These are phyloP conservation scores for Helminthosporium solani DNA, from an alignment of 2,329 filamentous ascomycete genomes.

Conservation along the genomic window DNA sequence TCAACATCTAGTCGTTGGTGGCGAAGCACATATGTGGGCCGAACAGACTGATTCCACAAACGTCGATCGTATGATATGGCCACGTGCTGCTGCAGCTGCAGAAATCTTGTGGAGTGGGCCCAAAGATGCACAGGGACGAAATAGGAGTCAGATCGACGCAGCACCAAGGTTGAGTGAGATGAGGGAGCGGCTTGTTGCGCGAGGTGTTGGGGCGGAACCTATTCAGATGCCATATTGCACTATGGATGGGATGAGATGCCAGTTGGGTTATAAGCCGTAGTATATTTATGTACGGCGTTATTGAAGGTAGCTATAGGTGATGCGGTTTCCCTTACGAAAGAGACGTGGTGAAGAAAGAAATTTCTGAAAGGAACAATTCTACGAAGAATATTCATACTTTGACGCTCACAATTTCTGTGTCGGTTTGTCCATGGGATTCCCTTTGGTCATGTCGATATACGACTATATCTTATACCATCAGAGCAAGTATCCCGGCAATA, in stretches of 20 bases:
- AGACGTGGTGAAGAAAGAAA: too few relatives aligned
- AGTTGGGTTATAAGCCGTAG: slow-evolving; percentile 1
- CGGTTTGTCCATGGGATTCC: too few relatives aligned
- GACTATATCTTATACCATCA: slow-evolving; percentile 7
- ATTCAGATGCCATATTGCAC: slow-evolving; percentile 74
- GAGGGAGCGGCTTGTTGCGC: slow-evolving; percentile 71
- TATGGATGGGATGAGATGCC: slow-evolving; percentile 41
- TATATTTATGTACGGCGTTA: neutral
- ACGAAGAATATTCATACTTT: too few relatives aligned
- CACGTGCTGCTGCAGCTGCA: slow-evolving; percentile 69
- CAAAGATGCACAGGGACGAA: slow-evolving; percentile 64
- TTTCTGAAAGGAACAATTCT: too few relatives aligned
- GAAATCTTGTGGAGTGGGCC: slow-evolving; percentile 80
- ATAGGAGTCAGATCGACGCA: slow-evolving; percentile 70
- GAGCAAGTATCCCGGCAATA: slow-evolving; percentile 8
- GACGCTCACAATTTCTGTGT: too few relatives aligned
- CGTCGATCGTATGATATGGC: slow-evolving; percentile 76
- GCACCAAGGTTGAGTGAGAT: slow-evolving; percentile 70
- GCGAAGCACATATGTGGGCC: slow-evolving; percentile 78
- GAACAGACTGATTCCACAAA: slow-evolving; percentile 76
- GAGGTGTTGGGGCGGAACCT: slow-evolving; percentile 64
- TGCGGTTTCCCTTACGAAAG: too few relatives aligned
- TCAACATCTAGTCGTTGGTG: slow-evolving; percentile 71
- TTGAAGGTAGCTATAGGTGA: neutral
- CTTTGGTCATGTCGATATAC: too few relatives aligned